phyloP scores from a whole-genome alignment of 1,284 basidiomycete genomes.

The Bondarzewia mesenterica region DNA sequence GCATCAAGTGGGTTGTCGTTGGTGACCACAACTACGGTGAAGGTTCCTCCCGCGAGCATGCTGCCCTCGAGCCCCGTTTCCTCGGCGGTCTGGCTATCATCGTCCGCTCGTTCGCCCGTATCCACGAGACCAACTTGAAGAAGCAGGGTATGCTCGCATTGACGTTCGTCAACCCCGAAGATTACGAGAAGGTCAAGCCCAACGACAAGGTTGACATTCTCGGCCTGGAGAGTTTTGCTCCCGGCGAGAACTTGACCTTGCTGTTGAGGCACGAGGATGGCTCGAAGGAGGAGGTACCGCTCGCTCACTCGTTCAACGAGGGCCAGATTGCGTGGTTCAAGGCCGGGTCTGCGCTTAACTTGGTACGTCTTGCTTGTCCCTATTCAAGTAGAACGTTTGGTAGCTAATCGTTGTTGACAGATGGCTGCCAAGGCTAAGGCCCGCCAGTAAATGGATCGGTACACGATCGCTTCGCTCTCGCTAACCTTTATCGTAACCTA shows the following conservation, averaged over 20 bases:
- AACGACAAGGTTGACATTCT: slow-evolving; percentile 80
- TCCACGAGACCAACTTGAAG: slow-evolving; percentile 98
- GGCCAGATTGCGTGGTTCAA: slow-evolving; percentile 95
- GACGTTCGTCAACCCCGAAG: slow-evolving; percentile 81
- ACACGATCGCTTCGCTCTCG: no score
- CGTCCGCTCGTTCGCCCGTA: slow-evolving; percentile 91
- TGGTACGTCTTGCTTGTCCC: slow-evolving; percentile 38
- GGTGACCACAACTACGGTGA: slow-evolving; percentile 97
- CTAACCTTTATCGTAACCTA: no score
- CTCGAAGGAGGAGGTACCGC: slow-evolving; percentile 57
- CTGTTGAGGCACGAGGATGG: slow-evolving; percentile 80
- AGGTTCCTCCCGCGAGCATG: slow-evolving; percentile 96
- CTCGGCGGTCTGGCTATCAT: slow-evolving; percentile 95
- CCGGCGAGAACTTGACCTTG: slow-evolving; percentile 83
- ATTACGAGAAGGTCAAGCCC: slow-evolving; percentile 86
- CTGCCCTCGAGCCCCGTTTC: slow-evolving; percentile 95
- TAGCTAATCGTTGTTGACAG: slow-evolving; percentile 15
- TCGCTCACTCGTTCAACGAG: slow-evolving; percentile 81
- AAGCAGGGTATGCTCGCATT: slow-evolving; percentile 94
- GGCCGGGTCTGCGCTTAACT: slow-evolving; percentile 82
- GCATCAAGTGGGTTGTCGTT: slow-evolving; percentile 93
- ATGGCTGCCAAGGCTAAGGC: slow-evolving; percentile 51
- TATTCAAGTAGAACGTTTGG: background rate
- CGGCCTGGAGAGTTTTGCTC: slow-evolving; percentile 77
- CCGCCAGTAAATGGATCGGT: background rate